These are phyloP conservation scores for Phytophthora fragariae DNA, from an alignment of 352 stramenopile species.

Conservation along the genomic window DNA sequence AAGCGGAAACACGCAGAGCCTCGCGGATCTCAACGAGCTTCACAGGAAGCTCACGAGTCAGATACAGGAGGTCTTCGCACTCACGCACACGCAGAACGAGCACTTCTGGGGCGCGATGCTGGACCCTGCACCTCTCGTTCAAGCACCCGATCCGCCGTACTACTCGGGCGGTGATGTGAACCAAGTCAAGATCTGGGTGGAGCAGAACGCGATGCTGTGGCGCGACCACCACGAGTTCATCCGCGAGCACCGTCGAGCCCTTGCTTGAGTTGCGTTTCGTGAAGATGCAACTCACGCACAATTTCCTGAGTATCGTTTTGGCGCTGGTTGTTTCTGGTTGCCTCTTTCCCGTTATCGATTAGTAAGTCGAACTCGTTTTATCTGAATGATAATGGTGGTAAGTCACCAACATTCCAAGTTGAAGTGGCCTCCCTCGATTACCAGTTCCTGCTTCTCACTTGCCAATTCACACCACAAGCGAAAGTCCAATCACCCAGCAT, in stretches of 20 bases:
- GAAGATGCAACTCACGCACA: background rate
- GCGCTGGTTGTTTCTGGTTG: background rate
- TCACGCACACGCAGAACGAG: background rate
- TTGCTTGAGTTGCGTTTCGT: background rate
- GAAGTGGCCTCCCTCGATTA: background rate
- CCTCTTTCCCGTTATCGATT: no score
- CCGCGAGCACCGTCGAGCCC: background rate
- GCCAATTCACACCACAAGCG: slow-evolving; percentile 20
- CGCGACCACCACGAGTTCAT: background rate
- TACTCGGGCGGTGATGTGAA: background rate
- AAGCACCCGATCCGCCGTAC: background rate
- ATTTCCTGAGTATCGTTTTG: background rate
- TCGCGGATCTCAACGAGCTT: background rate
- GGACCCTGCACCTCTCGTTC: background rate
- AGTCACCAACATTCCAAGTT: slow-evolving; percentile 6
- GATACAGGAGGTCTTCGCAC: background rate
- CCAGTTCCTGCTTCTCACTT: background rate
- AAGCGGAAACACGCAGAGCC: background rate
- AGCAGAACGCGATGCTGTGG: background rate
- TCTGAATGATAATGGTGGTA: slow-evolving; percentile 1
- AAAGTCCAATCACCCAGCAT: slow-evolving; percentile 1
- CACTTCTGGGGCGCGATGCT: background rate
- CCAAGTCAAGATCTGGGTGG: background rate
- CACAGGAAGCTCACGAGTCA: background rate
- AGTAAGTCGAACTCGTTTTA: no score